Base-by-base conservation (phyloP, 2,329 filamentous ascomycete genomes). In the Teratosphaeria zuluensis region DNA sequence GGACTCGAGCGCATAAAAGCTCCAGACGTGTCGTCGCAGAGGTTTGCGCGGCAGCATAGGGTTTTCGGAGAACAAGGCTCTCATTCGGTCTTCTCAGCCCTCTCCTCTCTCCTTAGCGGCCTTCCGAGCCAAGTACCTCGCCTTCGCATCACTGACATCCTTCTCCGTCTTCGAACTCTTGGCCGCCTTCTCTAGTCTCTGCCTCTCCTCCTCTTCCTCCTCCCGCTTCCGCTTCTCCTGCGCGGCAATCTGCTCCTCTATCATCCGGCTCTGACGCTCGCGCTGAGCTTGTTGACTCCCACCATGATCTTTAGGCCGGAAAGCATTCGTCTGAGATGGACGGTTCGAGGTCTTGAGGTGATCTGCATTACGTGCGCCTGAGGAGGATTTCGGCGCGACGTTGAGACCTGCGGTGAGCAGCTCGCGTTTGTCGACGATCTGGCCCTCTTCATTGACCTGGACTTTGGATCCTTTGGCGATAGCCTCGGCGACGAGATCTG, bases 391-490 rank as follows among this genome's bases (percentile, higher is more conserved):
- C 16, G 59, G 77, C 55, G 81, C 80, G 19, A 94, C 75, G 66
- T 95, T 95, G 56, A 95, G 78, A 30, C 89, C 89, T 6, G 88
- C 87, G 53, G 77, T 81, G 6, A 95, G 80, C 8, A 94, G 77
- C 70, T 94, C 86, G n/a, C 89, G 80, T 77, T 91, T 92, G 70
- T 95, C 89, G 30, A 90, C 86, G 1, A 94, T 85, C 69, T 92
- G 84, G 0, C 89, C 89, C 46, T 94, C 89, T 61, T 94, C 89
- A 67, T 92, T 92, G 66, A 92, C 74, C 7, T 84, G 81, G 46
- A 94, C 81, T 75, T 84, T 62, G 77, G 78, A 76, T 30, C 81
- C 82, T 63, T 79, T 84, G 46, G 82, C 80, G 57, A 86, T 86
- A 56, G 90, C 80, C 66, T 89, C 85, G 54, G 77, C 79, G 4